These are phyloP conservation scores for Metschnikowia aberdeeniae DNA, from an alignment of 805 yeast genomes.

Conservation along the genomic window DNA sequence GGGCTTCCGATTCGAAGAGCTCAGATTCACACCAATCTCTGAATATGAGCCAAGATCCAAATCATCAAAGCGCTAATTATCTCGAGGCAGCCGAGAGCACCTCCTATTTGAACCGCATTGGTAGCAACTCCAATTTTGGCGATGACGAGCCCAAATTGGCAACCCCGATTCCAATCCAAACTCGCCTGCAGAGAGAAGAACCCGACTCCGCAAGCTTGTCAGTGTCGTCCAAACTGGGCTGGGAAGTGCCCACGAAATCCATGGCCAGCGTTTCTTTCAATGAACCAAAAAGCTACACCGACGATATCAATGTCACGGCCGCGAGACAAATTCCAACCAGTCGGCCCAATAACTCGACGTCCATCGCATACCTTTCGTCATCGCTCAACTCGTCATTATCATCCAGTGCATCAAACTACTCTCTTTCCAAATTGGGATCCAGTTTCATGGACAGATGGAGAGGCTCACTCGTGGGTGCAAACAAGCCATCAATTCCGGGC, in stretches of 20 bases:
- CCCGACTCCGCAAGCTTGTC: conserved; percentile 18
- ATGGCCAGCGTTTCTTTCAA: conserved; percentile 23
- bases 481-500: conserved; percentile 2
- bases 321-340: conserved; percentile 28
- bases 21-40: no score
- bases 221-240: conserved; percentile 35
- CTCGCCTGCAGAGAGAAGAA: conserved; percentile 1
- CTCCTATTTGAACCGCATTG: no score
- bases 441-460: conserved; percentile 46
- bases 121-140: not conserved
- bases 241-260: conserved; percentile 46
- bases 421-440: conserved; percentile 38
- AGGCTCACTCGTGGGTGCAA: conserved; percentile 23
- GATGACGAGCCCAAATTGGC: not conserved
- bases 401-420: conserved; percentile 35
- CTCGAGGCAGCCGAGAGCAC: no score
- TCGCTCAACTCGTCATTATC: conserved; percentile 38
- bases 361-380: conserved; percentile 39
- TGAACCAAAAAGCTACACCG: conserved; percentile 14
- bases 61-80: no score
- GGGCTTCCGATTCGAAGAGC: no score
- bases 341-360: conserved; percentile 23
- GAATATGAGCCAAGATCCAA: no score
- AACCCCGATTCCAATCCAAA: conserved; percentile 14
- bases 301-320: conserved; percentile 20